Evolutionary conservation across 306 rosid species (phyloP).

Genomic region (Canavalia ensiformis): DNA sequence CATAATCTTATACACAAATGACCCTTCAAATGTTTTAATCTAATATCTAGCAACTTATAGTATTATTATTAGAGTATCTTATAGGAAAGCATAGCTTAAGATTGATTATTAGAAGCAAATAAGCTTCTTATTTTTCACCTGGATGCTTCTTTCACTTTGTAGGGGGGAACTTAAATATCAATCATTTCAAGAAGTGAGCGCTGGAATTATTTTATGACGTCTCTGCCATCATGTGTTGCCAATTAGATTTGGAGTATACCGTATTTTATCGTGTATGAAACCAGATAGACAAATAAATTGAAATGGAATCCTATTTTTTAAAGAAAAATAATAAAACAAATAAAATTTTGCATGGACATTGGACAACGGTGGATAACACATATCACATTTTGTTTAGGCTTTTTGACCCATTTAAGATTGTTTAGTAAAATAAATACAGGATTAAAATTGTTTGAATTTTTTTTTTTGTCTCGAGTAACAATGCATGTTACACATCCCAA

Average conservation of each 20-base stretch:
- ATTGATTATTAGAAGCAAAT: not conserved
- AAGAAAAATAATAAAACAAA: not conserved
- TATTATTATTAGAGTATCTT: not conserved
- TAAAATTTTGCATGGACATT: not conserved
- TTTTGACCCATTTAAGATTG: too few species aligned
- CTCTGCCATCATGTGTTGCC: not conserved
- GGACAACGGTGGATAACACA: not conserved
- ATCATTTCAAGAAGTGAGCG: slow-evolving; percentile 11
- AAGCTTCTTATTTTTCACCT: not conserved
- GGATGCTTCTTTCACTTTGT: slow-evolving; percentile 31
- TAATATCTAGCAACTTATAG: not conserved
- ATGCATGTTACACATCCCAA: too few species aligned
- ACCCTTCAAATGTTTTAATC: slow-evolving; percentile 3
- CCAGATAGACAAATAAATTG: not conserved
- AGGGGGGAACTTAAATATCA: slow-evolving; percentile 19
- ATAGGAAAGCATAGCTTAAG: not conserved
- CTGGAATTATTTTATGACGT: not conserved
- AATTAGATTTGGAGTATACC: not conserved
- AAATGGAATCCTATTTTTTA: not conserved
- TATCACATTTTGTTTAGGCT: not conserved
- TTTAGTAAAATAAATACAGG: too few species aligned
- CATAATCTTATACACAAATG: slow-evolving; percentile 15
- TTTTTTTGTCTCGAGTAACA: too few species aligned
- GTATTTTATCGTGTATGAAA: not conserved
- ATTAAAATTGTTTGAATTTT: too few species aligned